Evolutionary conservation across 768 basidiomycete genomes (phyloP).

Genomic region (Suillus variegatus): DNA sequence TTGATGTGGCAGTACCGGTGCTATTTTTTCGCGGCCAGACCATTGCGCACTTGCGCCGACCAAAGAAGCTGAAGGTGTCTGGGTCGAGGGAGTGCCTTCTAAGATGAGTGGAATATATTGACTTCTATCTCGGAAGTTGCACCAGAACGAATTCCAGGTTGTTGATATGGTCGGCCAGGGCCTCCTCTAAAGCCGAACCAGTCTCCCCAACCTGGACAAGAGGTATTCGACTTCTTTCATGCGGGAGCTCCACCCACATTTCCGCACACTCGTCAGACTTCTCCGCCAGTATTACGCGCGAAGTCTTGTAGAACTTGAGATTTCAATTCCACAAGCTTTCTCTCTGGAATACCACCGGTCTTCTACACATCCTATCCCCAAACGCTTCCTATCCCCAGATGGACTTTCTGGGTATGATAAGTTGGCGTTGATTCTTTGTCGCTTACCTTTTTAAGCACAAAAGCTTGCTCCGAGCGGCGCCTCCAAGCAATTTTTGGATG

Average conservation of each 20-base stretch:
- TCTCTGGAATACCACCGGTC: slow-evolving; percentile 75
- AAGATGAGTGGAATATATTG: slow-evolving; percentile 29
- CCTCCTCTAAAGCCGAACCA: slow-evolving; percentile 33
- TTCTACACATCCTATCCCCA: slow-evolving; percentile 40
- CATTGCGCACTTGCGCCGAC: slow-evolving; percentile 14
- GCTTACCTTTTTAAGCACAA: slow-evolving; percentile 56
- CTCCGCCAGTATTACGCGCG: slow-evolving; percentile 43
- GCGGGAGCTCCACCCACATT: slow-evolving; percentile 58
- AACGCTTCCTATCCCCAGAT: slow-evolving; percentile 66
- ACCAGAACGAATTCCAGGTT: slow-evolving; percentile 52
- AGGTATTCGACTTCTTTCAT: slow-evolving; percentile 58
- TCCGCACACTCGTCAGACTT: slow-evolving; percentile 59
- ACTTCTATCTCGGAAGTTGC: slow-evolving; percentile 37
- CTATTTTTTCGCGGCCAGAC: slow-evolving; percentile 21
- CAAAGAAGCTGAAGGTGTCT: slow-evolving; percentile 24
- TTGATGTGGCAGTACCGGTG: slow-evolving; percentile 12
- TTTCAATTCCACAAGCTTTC: slow-evolving; percentile 50
- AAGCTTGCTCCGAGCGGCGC: slow-evolving; percentile 36
- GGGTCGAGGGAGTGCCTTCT: slow-evolving; percentile 32
- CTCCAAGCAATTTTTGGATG: slow-evolving; percentile 50
- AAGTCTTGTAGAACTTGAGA: slow-evolving; percentile 47
- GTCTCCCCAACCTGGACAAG: slow-evolving; percentile 49
- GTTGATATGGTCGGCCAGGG: slow-evolving; percentile 53
- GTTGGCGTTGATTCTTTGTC: slow-evolving; percentile 52
- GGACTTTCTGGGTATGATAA: slow-evolving; percentile 66